These are phyloP conservation scores for Gaertneriomyces semiglobifer DNA, from an alignment of 192 early-diverging fungal species.

Conservation along the genomic window DNA sequence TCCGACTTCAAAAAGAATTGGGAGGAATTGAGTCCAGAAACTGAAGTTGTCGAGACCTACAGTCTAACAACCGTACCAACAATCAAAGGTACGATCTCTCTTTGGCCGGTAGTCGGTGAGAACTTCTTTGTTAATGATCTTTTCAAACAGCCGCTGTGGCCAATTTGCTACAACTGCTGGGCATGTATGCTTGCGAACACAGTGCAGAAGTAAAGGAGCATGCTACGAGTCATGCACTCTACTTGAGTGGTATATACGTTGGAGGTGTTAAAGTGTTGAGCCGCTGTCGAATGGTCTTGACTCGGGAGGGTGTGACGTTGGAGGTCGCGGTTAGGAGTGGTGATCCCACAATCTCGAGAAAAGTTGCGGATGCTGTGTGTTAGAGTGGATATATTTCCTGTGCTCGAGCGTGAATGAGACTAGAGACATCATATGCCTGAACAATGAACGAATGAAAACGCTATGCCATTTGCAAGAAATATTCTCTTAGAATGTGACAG, in stretches of 20 bases:
- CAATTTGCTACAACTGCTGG: slow-evolving; percentile 72
- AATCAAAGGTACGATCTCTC: slow-evolving; percentile 60
- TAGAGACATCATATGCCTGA: too few species aligned
- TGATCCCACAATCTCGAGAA: slow-evolving; percentile 62
- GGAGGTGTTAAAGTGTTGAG: slow-evolving; percentile 72
- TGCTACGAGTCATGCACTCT: slow-evolving; percentile 79
- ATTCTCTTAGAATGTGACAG: slow-evolving; percentile 56
- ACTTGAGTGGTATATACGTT: slow-evolving; percentile 83
- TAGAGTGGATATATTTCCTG: slow-evolving; percentile 6
- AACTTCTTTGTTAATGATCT: slow-evolving; percentile 13
- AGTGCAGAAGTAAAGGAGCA: slow-evolving; percentile 59
- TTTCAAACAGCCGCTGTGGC: slow-evolving; percentile 53
- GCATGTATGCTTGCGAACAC: slow-evolving; percentile 81
- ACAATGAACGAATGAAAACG: too few species aligned
- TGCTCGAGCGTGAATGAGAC: too few species aligned
- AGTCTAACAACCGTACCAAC: slow-evolving; percentile 73
- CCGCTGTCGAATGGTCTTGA: slow-evolving; percentile 84
- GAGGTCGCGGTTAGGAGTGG: slow-evolving; percentile 81
- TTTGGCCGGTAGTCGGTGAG: slow-evolving; percentile 1
- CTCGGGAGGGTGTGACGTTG: slow-evolving; percentile 82
- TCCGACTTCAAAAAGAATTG: slow-evolving; percentile 74
- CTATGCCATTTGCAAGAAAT: too few species aligned
- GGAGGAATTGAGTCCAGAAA: slow-evolving; percentile 69
- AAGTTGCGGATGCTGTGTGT: slow-evolving; percentile 72
- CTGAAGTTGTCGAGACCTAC: slow-evolving; percentile 84